A percentile compares a stretch with the other conserved stretches of the same genome.
phyloP scores from a whole-genome alignment of 2,329 filamentous ascomycete genomes.

The Lizonia empirigonia region DNA sequence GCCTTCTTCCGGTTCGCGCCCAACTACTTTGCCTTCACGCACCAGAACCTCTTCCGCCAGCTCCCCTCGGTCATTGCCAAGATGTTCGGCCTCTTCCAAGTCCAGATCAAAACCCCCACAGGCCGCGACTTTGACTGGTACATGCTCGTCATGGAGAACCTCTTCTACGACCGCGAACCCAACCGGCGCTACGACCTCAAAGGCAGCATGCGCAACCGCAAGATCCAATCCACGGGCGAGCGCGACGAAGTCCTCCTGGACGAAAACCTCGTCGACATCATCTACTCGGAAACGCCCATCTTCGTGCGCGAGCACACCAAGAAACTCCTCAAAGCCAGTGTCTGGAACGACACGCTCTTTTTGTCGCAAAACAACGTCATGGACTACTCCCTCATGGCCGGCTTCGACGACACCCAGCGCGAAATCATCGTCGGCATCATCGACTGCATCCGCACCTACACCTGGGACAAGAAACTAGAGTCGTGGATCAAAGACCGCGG shows the following conservation, averaged over 20 bases:
- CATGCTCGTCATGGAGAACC: conserved; percentile 92
- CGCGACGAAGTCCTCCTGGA: conserved; percentile 95
- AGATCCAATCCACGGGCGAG: conserved; percentile 93
- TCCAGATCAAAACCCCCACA: conserved; percentile 96
- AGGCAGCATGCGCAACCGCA: conserved; percentile 97
- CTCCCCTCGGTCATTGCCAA: conserved; percentile 97
- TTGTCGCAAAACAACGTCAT: conserved; percentile 94
- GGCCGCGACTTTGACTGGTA: conserved; percentile 95
- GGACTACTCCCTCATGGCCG: conserved; percentile 99
- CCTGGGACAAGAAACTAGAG: conserved; percentile 99
- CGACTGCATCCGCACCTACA: conserved; percentile 95
- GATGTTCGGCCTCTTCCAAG: conserved; percentile 98
- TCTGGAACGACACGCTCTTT: conserved; percentile 98
- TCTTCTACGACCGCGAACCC: conserved; percentile 93
- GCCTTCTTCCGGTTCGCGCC: conserved; percentile 95
- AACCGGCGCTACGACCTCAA: conserved; percentile 88
- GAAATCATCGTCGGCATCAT: conserved; percentile 98
- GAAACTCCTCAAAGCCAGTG: conserved; percentile 85
- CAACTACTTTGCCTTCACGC: conserved; percentile 97
- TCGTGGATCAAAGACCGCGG: conserved; percentile 99
- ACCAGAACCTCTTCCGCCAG: conserved; percentile 89
- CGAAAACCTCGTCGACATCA: conserved; percentile 99
- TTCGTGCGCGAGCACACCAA: conserved; percentile 97
- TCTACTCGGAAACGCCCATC: conserved; percentile 87
- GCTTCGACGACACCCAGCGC: conserved; percentile 86